These are phyloP conservation scores for Limonium bicolor DNA, from an alignment of 148 eudicot genomes.

Conservation along the genomic window DNA sequence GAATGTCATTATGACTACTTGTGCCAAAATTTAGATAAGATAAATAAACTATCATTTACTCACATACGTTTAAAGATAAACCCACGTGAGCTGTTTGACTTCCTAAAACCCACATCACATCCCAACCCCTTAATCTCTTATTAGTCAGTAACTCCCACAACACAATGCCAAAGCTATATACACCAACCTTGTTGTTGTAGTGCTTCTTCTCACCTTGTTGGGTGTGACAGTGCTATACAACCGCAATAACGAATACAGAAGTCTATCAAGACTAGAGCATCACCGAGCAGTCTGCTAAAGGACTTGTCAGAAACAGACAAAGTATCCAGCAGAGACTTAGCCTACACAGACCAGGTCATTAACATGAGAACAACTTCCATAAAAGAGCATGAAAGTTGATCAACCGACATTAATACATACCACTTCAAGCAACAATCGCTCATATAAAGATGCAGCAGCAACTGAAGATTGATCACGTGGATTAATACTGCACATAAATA, in stretches of 20 bases:
- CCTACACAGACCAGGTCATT: constrained; percentile 25
- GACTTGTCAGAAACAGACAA: constrained; percentile 89
- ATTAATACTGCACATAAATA: no score
- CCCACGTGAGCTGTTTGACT: no score
- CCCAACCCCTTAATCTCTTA: no score
- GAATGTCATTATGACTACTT: no score
- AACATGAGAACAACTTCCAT: no score
- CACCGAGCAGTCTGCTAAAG: constrained; percentile 84
- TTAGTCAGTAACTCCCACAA: constrained; percentile 88
- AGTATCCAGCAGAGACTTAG: constrained; percentile 58
- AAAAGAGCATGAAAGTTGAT: constrained; percentile 4
- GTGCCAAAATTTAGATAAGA: no score
- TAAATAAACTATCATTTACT: no score
- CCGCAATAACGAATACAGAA: no score
- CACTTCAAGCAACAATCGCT: constrained; percentile 78
- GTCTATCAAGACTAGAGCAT: constrained; percentile 74
- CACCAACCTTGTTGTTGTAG: constrained; percentile 96
- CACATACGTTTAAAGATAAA: no score
- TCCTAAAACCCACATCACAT: no score
- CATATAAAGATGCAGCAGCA: constrained; percentile 55
- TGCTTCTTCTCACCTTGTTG: constrained; percentile 97
- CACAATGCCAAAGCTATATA: constrained; percentile 91
- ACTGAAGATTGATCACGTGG: constrained; percentile 35
- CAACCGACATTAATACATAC: constrained; percentile 31
- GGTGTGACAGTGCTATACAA: constrained; percentile 89